These are phyloP conservation scores for Plenodomus biglobosus DNA, from an alignment of 2,329 filamentous ascomycete genomes.

Conservation along the genomic window DNA sequence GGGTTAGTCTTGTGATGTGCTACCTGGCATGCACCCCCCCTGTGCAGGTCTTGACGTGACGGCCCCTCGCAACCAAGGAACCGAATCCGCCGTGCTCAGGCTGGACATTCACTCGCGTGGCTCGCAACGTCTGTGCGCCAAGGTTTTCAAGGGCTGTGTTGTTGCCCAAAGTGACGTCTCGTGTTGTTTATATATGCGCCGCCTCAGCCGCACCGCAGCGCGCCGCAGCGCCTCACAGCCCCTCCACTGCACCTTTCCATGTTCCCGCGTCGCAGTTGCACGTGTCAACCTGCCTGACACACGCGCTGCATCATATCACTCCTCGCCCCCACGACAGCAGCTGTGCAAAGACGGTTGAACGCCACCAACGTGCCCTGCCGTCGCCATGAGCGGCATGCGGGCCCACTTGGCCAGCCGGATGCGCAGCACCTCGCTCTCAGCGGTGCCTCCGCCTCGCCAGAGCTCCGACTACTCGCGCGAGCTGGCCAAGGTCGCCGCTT, in stretches of 20 bases:
- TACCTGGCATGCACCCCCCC: background rate
- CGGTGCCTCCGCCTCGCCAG: slow-evolving; percentile 50
- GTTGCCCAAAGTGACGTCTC: slow-evolving; percentile 16
- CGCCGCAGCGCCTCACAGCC: slow-evolving; percentile 2
- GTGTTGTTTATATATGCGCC: slow-evolving; percentile 18
- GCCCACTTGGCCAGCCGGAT: slow-evolving; percentile 43
- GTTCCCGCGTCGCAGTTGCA: slow-evolving; percentile 8
- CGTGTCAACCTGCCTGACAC: slow-evolving; percentile 12
- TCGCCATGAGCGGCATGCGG: slow-evolving; percentile 42
- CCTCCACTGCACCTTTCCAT: slow-evolving; percentile 1
- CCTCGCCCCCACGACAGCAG: background rate
- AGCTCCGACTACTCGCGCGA: slow-evolving; percentile 52
- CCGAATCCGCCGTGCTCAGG: background rate
- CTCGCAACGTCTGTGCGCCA: slow-evolving; percentile 14
- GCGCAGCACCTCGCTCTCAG: slow-evolving; percentile 50
- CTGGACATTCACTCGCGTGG: background rate
- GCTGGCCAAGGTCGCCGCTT: slow-evolving; percentile 54
- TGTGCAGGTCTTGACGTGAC: background rate
- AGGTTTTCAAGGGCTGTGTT: slow-evolving; percentile 4
- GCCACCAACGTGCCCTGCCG: background rate
- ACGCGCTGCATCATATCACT: background rate
- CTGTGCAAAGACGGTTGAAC: background rate
- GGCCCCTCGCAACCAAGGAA: background rate
- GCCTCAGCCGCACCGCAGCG: slow-evolving; percentile 8
- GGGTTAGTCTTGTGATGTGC: background rate